Evolutionary conservation across 257 asterid genomes (phyloP).

Genomic region (Pogostemon cablin): DNA sequence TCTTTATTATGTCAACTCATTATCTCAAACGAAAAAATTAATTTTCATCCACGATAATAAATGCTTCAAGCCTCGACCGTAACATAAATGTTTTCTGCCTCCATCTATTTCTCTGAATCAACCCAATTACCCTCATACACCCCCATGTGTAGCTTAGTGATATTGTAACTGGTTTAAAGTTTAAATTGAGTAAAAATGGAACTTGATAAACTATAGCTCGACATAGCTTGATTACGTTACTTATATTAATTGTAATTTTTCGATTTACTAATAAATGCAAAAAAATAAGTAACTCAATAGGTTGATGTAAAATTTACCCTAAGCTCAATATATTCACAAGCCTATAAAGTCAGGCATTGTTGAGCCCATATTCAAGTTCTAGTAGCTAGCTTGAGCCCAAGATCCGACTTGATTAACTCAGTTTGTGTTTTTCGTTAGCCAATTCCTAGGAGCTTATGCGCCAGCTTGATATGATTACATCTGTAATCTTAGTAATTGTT

Average conservation of each 20-base stretch:
- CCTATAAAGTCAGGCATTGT: not conserved
- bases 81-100: not conserved
- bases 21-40: not conserved
- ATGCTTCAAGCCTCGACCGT: not conserved
- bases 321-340: not conserved
- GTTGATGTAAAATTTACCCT: too few species aligned
- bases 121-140: not conserved
- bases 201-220: not conserved
- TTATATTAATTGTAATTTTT: not conserved
- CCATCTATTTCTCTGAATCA: not conserved
- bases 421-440: not conserved
- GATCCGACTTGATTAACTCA: not conserved
- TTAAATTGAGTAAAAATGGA: too few species aligned
- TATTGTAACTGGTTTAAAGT: too few species aligned
- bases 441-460: not conserved
- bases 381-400: not conserved
- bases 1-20: not conserved
- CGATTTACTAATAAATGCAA: too few species aligned
- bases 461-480: not conserved
- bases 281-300: too few species aligned
- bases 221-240: not conserved
- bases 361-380: not conserved
- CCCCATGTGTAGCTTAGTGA: too few species aligned
- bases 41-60: not conserved
- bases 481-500: not conserved